Base-by-base conservation (phyloP, 257 asterid genomes). In the Solanum sparsipilum region DNA sequence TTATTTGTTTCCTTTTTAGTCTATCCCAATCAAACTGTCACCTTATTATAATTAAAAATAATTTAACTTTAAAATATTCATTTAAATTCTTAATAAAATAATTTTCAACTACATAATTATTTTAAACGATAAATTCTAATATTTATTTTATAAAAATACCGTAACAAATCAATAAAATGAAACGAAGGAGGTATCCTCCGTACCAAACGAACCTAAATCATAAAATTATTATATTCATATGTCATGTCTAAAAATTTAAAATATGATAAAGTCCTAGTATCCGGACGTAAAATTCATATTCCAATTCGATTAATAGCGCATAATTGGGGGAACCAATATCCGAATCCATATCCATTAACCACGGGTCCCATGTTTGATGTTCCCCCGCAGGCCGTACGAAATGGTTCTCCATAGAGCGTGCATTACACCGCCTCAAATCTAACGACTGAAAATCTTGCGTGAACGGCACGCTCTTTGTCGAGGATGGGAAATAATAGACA, bases 331-430 rank as follows among this genome's bases (percentile, higher is more conserved):
- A 5, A 9, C 65, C 39, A 2, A 46, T 29, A 81, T 56, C 85
- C 2, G 20, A 29, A 81, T 48, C 70, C 85, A 82, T 82, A 48
- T 82, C 86, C 86, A 48, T 13, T 48, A 82, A 38, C 85, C 68
- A 20, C 70, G 86, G 70, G 70, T 82, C 86, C 85, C 86, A 82
- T 48, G 86, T 29, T 81, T 82, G 70, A 82, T 82, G 86, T 82
- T 81, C 7, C 44, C 85, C 86, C 44, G 20, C 44, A 29, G 7
- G 27, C 16, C 39, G 21, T 48, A 48, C 8, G 1, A 9, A 41
- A 4, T 2, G 0, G 3, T 23, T 48, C 31, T 0, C 7, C 70
- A 81, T 0, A 18, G 36, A 29, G 31, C 70, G 70, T 82, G 86
- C 31, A 10, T 1, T 11, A 29, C 44, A 82, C 70, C 6, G 20